A percentile compares a stretch with the other conserved stretches of the same genome.
Conservation (phyloP, 192 early-diverging fungal genomes). For the Coemansia interrupta region DNA sequence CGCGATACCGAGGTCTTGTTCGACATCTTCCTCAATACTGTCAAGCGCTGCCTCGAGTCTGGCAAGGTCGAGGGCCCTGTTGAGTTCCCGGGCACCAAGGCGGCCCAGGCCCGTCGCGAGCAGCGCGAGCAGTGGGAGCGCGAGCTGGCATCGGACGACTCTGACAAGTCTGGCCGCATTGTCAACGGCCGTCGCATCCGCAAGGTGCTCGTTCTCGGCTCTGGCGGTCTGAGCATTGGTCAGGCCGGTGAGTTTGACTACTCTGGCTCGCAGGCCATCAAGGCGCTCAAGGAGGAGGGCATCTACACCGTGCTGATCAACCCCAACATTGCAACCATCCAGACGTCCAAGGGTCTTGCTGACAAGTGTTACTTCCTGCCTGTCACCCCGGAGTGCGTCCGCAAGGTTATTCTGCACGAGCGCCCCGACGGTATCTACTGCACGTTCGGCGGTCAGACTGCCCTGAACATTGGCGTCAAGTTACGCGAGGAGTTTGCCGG, state of each 20-base stretch:
- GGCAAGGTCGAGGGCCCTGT: slow-evolving; percentile 72
- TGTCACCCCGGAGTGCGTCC: slow-evolving; percentile 89
- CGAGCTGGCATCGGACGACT: slow-evolving; percentile 39
- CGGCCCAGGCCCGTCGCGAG: slow-evolving; percentile 29
- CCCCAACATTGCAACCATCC: slow-evolving; percentile 99
- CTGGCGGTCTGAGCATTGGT: slow-evolving; percentile 95
- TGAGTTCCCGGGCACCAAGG: slow-evolving; percentile 61
- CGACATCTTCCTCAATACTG: slow-evolving; percentile 84
- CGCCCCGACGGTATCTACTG: slow-evolving; percentile 97
- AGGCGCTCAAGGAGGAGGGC: slow-evolving; percentile 94
- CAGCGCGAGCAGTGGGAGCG: slow-evolving; percentile 44
- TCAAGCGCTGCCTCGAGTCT: slow-evolving; percentile 63
- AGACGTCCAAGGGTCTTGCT: slow-evolving; percentile 94
- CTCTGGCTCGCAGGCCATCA: slow-evolving; percentile 96
- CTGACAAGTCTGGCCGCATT: slow-evolving; percentile 49
- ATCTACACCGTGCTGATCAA: slow-evolving; percentile 98
- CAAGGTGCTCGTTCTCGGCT: slow-evolving; percentile 94
- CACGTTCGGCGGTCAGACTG: slow-evolving; percentile 98
- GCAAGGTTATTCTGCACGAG: slow-evolving; percentile 93
- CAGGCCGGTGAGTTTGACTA: slow-evolving; percentile 99
- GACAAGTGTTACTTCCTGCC: slow-evolving; percentile 98
- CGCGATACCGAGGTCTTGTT: slow-evolving; percentile 97
- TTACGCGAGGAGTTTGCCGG: slow-evolving; percentile 79
- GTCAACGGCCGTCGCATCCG: slow-evolving; percentile 65
- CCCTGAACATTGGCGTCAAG: slow-evolving; percentile 94